Evolutionary conservation across 2,329 filamentous ascomycete genomes (phyloP).

Genomic region (Blastomyces silverae): DNA sequence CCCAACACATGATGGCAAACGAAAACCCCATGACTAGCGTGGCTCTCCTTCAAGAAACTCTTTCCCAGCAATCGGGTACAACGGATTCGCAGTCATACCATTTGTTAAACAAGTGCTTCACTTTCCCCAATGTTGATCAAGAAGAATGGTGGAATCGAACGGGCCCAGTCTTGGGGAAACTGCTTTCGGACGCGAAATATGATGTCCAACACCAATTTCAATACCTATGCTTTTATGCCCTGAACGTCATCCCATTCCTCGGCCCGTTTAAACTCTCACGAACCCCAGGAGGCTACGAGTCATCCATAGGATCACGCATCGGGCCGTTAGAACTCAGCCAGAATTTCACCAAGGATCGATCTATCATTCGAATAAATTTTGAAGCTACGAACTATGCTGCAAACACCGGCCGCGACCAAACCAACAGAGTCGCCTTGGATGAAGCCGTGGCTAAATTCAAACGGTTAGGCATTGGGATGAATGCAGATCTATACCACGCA

Average conservation of each 20-base stretch:
- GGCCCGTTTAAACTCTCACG: slow-evolving; percentile 19
- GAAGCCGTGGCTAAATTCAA: slow-evolving; percentile 13
- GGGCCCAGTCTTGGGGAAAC: slow-evolving; percentile 20
- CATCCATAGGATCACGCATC: slow-evolving; percentile 13
- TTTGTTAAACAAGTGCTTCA: slow-evolving; percentile 7
- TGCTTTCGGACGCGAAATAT: slow-evolving; percentile 21
- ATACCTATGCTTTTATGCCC: slow-evolving; percentile 19
- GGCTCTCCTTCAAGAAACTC: neutral
- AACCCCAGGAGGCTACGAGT: slow-evolving; percentile 10
- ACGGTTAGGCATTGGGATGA: slow-evolving; percentile 1
- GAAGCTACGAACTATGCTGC: slow-evolving; percentile 14
- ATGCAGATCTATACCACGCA: slow-evolving; percentile 14
- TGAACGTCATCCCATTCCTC: slow-evolving; percentile 22
- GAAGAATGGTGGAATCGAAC: slow-evolving; percentile 24
- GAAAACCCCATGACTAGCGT: neutral
- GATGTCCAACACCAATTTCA: slow-evolving; percentile 21
- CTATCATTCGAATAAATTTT: slow-evolving; percentile 16
- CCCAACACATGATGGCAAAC: neutral
- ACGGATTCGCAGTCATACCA: neutral
- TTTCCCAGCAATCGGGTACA: neutral
- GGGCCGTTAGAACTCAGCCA: slow-evolving; percentile 19
- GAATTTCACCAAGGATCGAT: slow-evolving; percentile 15
- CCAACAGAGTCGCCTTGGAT: slow-evolving; percentile 13
- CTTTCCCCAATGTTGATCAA: slow-evolving; percentile 19
- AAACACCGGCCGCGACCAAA: slow-evolving; percentile 15